A percentile compares a stretch with the other conserved stretches of the same genome.
Conservation (phyloP, 768 basidiomycete genomes). For the Lactarius pseudohatsudake region DNA sequence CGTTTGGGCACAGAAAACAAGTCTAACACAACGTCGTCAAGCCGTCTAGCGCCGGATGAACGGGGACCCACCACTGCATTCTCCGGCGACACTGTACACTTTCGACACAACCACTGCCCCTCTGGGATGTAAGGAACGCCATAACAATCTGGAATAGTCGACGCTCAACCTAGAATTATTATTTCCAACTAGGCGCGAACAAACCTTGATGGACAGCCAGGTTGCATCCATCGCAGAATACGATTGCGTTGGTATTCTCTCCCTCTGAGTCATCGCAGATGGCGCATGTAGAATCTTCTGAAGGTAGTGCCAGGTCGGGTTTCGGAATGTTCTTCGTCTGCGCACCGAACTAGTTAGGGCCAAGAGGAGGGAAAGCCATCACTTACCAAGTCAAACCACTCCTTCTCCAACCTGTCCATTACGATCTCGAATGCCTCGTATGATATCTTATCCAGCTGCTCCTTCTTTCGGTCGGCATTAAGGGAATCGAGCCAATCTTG, state of each 20-base stretch:
- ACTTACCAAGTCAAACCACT: conserved; percentile 94
- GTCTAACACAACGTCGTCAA: conserved; percentile 51
- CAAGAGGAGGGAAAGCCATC: conserved; percentile 21
- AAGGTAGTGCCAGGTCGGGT: conserved; percentile 80
- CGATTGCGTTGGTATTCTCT: conserved; percentile 98
- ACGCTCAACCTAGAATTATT: background rate
- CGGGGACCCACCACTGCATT: conserved; percentile 76
- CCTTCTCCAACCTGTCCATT: conserved; percentile 98
- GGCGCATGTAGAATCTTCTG: conserved; percentile 94
- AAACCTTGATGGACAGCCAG: conserved; percentile 98
- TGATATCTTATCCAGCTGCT: conserved; percentile 65
- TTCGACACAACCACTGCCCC: conserved; percentile 98
- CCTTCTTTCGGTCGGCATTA: conserved; percentile 79
- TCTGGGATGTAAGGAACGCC: conserved; percentile 99
- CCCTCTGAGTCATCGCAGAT: conserved; percentile 99
- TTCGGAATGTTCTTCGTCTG: conserved; percentile 95
- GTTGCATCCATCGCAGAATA: conserved; percentile 99
- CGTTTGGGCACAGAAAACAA: conserved; percentile 94
- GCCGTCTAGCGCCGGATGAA: background rate
- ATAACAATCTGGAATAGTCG: conserved; percentile 74
- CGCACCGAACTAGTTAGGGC: conserved; percentile 2
- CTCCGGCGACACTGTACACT: conserved; percentile 97
- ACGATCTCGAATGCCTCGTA: conserved; percentile 93
- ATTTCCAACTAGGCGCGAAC: conserved; percentile 26
- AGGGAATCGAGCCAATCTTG: conserved; percentile 90